Conservation (phyloP, 2,329 filamentous ascomycete species). For the Pseudogymnoascus sp. region DNA sequence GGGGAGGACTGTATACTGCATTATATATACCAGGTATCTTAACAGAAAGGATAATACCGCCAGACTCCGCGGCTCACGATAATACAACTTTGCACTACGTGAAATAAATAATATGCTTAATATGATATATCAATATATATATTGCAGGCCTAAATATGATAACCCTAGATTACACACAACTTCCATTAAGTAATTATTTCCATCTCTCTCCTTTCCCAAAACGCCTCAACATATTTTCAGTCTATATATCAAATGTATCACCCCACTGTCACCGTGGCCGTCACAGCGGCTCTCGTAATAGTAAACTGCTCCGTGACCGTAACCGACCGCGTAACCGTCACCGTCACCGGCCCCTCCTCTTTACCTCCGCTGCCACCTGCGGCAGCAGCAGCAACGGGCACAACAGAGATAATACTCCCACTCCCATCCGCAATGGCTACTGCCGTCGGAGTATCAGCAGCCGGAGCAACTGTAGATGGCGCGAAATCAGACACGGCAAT, state of each 20-base stretch:
- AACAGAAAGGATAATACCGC: neutral
- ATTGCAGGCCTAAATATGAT: neutral
- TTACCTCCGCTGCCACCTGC: neutral
- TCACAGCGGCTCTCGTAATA: neutral
- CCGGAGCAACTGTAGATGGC: neutral
- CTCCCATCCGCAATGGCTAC: neutral
- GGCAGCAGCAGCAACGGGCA: neutral
- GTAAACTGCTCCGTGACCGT: conserved; percentile 8
- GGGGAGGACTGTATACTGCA: neutral
- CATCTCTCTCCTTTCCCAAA: neutral
- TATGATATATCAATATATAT: neutral
- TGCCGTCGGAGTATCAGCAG: neutral
- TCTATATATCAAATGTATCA: neutral
- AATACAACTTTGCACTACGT: too few species aligned
- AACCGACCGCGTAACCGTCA: conserved; percentile 9
- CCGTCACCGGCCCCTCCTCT: neutral
- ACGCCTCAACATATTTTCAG: neutral
- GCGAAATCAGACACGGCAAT: neutral
- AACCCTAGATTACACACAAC: neutral
- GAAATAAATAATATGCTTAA: neutral
- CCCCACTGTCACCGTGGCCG: neutral
- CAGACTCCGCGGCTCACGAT: neutral
- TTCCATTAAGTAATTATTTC: neutral
- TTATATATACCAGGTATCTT: neutral
- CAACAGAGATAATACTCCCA: conserved; percentile 4